phyloP scores from a whole-genome alignment of 441 rosid genomes.

The Erysimum cheiri region DNA sequence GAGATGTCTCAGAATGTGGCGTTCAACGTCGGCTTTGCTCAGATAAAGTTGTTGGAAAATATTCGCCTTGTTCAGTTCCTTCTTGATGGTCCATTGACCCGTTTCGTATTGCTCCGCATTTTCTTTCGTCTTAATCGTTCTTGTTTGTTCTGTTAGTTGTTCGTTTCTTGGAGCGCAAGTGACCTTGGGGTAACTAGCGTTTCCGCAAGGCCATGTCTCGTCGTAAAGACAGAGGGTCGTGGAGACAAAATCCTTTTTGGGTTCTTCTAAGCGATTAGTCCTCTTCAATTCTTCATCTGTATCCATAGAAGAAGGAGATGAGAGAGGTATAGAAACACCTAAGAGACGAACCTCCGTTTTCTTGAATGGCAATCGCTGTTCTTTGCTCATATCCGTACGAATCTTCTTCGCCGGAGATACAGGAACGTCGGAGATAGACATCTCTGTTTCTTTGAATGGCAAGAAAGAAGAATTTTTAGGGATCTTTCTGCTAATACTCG shows the following conservation, averaged over 20 bases:
- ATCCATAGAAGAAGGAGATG: not conserved
- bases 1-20: not conserved
- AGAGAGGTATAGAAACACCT: not conserved
- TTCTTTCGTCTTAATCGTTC: not conserved
- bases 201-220: slow-evolving; percentile 3
- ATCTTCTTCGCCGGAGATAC: not conserved
- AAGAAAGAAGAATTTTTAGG: not conserved
- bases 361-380: slow-evolving; percentile 3
- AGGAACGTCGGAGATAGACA: slow-evolving; percentile 6
- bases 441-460: not conserved
- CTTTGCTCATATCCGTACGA: not conserved
- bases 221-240: not conserved
- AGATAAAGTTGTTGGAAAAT: not conserved
- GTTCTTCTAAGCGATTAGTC: not conserved
- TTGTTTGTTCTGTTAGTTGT: not conserved
- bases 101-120: too few species aligned
- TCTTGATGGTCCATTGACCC: slow-evolving; percentile 7
- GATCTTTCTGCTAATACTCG: not conserved
- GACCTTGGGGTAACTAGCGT: not conserved
- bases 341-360: not conserved
- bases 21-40: not conserved
- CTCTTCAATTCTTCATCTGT: slow-evolving; percentile 10
- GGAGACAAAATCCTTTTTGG: not conserved
- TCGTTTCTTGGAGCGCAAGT: not conserved
- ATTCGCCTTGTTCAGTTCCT: not conserved